These are phyloP conservation scores for Paracoccidioides brasiliensis DNA, from an alignment of 2,329 filamentous ascomycete genomes.

Conservation along the genomic window DNA sequence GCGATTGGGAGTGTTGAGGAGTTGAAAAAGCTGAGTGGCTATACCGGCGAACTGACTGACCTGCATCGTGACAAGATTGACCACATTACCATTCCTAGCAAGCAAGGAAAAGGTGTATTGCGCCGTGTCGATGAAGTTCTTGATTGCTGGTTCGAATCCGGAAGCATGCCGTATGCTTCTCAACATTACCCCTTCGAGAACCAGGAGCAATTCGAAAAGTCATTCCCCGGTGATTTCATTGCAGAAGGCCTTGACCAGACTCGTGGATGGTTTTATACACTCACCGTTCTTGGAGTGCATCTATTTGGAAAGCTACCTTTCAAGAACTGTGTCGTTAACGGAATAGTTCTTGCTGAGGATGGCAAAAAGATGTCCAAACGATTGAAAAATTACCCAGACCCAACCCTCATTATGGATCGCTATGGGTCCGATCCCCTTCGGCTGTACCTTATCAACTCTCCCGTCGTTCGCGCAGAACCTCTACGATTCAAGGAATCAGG, in stretches of 20 bases:
- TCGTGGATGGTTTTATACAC: slow-evolving; percentile 91
- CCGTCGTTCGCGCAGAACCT: slow-evolving; percentile 82
- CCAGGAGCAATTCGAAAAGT: slow-evolving; percentile 62
- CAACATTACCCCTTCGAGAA: slow-evolving; percentile 90
- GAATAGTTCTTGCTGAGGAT: slow-evolving; percentile 83
- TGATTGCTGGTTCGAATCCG: slow-evolving; percentile 95
- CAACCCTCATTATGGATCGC: slow-evolving; percentile 64
- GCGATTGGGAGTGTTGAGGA: slow-evolving; percentile 78
- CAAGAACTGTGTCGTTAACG: slow-evolving; percentile 93
- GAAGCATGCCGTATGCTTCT: slow-evolving; percentile 87
- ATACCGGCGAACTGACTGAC: slow-evolving; percentile 66
- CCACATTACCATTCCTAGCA: slow-evolving; percentile 83
- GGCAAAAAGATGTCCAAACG: slow-evolving; percentile 99
- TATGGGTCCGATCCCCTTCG: slow-evolving; percentile 88
- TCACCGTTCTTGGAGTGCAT: slow-evolving; percentile 77
- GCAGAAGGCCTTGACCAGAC: slow-evolving; percentile 90
- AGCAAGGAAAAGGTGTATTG: slow-evolving; percentile 71
- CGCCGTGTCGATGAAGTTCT: slow-evolving; percentile 78
- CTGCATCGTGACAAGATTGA: slow-evolving; percentile 90
- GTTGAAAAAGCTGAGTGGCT: slow-evolving; percentile 75
- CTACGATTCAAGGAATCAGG: slow-evolving; percentile 82
- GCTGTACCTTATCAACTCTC: slow-evolving; percentile 93
- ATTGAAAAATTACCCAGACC: slow-evolving; percentile 91
- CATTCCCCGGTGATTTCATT: slow-evolving; percentile 87
- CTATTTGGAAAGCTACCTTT: slow-evolving; percentile 76